Evolutionary conservation across 306 rosid genomes (phyloP).

Genomic region (Mucuna pruriens): DNA sequence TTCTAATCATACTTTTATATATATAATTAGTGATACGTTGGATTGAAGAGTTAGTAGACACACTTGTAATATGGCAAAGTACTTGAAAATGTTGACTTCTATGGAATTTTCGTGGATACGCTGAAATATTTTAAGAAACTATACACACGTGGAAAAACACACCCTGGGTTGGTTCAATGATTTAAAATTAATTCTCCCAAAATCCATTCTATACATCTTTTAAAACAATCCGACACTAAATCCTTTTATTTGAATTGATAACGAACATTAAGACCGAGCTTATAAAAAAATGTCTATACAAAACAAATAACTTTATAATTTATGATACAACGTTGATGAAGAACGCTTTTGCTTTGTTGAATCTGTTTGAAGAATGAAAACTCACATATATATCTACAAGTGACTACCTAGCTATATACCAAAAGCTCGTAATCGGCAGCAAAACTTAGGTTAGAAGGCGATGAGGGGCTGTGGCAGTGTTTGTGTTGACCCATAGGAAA

Average conservation of each 20-base stretch:
- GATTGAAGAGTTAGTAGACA: too few species aligned
- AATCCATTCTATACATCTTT: neutral
- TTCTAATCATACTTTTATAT: too few species aligned
- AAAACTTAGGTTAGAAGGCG: neutral
- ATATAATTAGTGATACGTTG: too few species aligned
- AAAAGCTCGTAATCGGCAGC: conserved; percentile 10
- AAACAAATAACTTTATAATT: neutral
- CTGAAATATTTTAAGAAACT: too few species aligned
- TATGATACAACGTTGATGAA: too few species aligned
- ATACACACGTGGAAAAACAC: too few species aligned
- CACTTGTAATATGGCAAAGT: too few species aligned
- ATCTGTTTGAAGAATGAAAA: neutral
- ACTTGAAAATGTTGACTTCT: too few species aligned
- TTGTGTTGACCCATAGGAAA: conserved; percentile 15
- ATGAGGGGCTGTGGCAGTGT: neutral
- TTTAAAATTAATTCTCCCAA: neutral
- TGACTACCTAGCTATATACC: neutral
- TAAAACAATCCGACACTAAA: neutral
- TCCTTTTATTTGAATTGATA: neutral
- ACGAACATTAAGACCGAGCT: neutral
- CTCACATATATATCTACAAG: neutral
- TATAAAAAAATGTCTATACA: neutral
- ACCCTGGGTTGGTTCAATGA: neutral
- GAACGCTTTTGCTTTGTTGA: neutral
- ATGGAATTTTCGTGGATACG: too few species aligned